A percentile compares a stretch with the other conserved stretches of the same genome.
Evolutionary conservation across 768 basidiomycete species (phyloP).

Genomic region (Lactarius vividus): DNA sequence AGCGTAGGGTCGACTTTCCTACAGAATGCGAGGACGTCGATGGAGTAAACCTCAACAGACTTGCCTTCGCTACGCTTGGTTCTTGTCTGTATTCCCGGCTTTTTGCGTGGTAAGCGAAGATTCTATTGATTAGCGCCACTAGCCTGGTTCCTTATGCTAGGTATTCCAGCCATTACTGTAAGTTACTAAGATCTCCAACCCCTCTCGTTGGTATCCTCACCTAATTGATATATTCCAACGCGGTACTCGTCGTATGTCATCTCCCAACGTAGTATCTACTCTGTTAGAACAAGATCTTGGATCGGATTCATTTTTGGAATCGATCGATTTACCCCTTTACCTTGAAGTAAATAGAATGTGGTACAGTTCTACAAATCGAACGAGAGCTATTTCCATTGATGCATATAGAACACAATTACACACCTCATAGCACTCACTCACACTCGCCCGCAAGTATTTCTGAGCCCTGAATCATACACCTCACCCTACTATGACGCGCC

Average conservation of each 20-base stretch:
- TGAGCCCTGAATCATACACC: no score
- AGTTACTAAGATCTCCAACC: conserved; percentile 60
- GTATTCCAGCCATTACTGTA: conserved; percentile 77
- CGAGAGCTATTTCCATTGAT: no score
- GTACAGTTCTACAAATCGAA: no score
- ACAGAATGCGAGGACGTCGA: no score
- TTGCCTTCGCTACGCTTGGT: conserved; percentile 26
- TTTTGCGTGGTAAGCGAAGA: conserved; percentile 56
- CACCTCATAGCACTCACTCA: no score
- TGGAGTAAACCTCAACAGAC: no score
- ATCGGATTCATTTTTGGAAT: no score
- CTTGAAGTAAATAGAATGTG: no score
- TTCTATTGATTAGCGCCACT: background rate
- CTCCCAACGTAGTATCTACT: conserved; percentile 51
- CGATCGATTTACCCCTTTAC: no score
- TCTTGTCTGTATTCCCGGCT: conserved; percentile 64
- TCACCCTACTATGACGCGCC: no score
- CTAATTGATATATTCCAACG: conserved; percentile 73
- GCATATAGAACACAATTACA: no score
- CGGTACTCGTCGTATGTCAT: conserved; percentile 74
- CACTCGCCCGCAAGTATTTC: no score
- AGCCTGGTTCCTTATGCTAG: conserved; percentile 44
- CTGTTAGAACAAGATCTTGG: conserved; percentile 48
- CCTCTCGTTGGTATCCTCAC: conserved; percentile 69
- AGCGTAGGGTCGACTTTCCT: conserved; percentile 55